Conservation (phyloP, 257 asterid species). For the Datura wrightii region DNA sequence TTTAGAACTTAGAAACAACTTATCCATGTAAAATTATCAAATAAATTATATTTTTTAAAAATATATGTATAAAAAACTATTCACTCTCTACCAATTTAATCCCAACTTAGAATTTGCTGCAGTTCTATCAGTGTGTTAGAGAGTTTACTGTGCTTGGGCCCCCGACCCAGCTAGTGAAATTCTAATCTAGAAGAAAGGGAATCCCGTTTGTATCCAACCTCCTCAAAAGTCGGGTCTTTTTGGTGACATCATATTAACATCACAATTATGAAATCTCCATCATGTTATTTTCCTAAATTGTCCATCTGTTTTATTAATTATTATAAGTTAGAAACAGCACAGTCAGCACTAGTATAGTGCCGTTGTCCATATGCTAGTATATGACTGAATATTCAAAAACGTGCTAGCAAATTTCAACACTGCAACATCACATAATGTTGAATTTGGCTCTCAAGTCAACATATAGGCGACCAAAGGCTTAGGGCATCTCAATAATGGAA, state of each 20-base stretch:
- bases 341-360: neutral
- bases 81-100: too few relatives aligned
- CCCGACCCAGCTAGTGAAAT: too few relatives aligned
- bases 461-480: neutral
- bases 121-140: too few relatives aligned
- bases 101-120: too few relatives aligned
- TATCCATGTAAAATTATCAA: too few relatives aligned
- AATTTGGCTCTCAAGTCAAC: neutral
- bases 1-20: too few relatives aligned
- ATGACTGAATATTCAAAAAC: neutral
- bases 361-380: neutral
- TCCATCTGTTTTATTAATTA: neutral
- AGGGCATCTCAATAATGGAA: neutral
- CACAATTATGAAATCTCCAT: neutral
- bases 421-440: neutral
- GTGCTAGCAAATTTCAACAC: neutral
- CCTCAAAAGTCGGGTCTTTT: neutral
- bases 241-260: too few relatives aligned
- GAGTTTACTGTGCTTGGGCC: too few relatives aligned
- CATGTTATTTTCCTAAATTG: neutral
- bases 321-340: neutral
- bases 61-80: too few relatives aligned
- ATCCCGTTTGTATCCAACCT: neutral
- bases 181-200: too few relatives aligned
- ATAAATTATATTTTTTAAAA: too few relatives aligned